These are phyloP conservation scores for Penicillium sp. DNA, from an alignment of 2,329 filamentous ascomycete species.

Conservation along the genomic window DNA sequence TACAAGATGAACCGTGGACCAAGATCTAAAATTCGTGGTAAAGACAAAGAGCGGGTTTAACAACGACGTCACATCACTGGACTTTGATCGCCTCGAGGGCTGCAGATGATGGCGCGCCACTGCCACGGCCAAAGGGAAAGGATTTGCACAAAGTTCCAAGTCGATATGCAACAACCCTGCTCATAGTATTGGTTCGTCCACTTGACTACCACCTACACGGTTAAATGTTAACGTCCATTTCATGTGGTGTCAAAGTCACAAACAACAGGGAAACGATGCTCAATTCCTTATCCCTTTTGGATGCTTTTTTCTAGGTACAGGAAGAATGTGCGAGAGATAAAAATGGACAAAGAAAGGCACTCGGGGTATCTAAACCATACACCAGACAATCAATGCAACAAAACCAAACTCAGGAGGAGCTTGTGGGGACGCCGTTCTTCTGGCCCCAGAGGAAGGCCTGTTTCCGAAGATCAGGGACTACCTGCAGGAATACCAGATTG, in stretches of 20 bases:
- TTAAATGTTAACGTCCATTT: too few relatives aligned
- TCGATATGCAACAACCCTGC: not conserved
- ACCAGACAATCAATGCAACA: conserved; percentile 18
- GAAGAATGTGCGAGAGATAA: conserved; percentile 16
- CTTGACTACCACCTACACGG: not conserved
- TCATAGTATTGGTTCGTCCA: not conserved
- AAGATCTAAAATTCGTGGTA: not conserved
- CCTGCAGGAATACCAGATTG: conserved; percentile 59
- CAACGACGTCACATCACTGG: not conserved
- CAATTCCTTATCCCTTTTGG: conserved; percentile 10
- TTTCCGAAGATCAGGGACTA: conserved; percentile 61
- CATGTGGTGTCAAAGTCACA: not conserved
- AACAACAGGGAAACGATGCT: conserved; percentile 4
- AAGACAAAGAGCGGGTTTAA: not conserved
- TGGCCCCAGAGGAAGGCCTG: conserved; percentile 64
- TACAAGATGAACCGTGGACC: not conserved
- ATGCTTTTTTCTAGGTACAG: conserved; percentile 14
- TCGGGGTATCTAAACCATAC: conserved; percentile 37
- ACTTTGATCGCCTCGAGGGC: not conserved
- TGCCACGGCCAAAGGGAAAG: not conserved
- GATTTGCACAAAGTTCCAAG: not conserved
- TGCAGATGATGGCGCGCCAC: not conserved
- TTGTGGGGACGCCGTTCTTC: conserved; percentile 53
- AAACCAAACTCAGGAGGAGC: conserved; percentile 15
- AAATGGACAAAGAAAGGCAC: conserved; percentile 23